Evolutionary conservation across 2,329 filamentous ascomycete genomes (phyloP).

Genomic region (Eutypa lata): DNA sequence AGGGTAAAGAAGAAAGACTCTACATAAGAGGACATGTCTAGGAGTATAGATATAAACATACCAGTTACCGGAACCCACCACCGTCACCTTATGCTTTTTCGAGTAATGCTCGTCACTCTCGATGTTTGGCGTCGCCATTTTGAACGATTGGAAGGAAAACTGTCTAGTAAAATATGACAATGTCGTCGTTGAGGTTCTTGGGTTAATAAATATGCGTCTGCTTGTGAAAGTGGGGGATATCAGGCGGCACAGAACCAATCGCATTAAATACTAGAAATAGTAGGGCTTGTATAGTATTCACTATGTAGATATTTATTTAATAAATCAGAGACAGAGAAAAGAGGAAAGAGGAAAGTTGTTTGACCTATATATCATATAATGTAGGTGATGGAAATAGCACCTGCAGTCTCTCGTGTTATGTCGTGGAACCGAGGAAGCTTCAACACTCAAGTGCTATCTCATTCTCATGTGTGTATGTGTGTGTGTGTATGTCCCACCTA

Average conservation of each 20-base stretch:
- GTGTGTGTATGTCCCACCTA: background rate
- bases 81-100: slow-evolving; percentile 87
- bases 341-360: background rate
- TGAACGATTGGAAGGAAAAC: slow-evolving; percentile 16
- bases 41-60: slow-evolving; percentile 35
- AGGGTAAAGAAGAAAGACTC: no score
- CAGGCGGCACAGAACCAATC: background rate
- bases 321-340: background rate
- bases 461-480: background rate
- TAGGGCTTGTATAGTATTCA: background rate
- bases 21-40: no score
- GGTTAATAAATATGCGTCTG: background rate
- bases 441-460: background rate
- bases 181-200: background rate
- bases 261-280: background rate
- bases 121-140: slow-evolving; percentile 30
- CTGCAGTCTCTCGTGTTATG: background rate
- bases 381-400: background rate
- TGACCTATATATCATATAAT: background rate
- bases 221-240: background rate
- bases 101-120: slow-evolving; percentile 40
- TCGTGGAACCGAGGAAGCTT: background rate
- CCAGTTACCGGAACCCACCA: slow-evolving; percentile 97
- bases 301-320: background rate
- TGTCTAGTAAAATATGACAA: background rate